Percentiles rank a stretch among this genome's conserved stretches.
phyloP scores from a whole-genome alignment of 768 basidiomycete genomes.

The Scleroderma citrinum region DNA sequence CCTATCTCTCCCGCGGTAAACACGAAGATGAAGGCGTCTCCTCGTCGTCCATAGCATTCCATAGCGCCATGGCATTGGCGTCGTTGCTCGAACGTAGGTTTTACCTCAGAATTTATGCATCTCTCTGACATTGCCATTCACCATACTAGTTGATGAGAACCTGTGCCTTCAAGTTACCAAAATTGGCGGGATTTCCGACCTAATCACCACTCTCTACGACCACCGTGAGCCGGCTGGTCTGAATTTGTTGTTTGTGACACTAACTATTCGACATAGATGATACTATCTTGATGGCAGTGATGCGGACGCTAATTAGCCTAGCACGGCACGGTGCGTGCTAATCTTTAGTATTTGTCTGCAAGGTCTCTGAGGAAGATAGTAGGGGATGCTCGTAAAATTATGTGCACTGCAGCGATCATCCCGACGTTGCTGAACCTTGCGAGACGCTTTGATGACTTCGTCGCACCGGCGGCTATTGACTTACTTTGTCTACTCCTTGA shows the following conservation, averaged over 20 bases:
- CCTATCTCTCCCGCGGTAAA: not conserved
- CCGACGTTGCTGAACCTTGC: constrained; percentile 16
- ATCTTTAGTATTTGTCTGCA: not conserved
- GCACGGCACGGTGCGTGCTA: constrained; percentile 7
- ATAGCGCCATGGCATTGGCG: constrained; percentile 21
- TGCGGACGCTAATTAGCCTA: constrained; percentile 16
- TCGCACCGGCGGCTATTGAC: constrained; percentile 22
- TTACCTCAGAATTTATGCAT: not conserved
- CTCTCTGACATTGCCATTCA: not conserved
- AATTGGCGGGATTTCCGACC: constrained; percentile 13
- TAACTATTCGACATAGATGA: constrained; percentile 5
- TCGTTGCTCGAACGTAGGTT: constrained; percentile 20
- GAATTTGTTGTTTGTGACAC: not conserved
- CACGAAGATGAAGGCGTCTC: constrained; percentile 10
- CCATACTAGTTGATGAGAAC: constrained; percentile 7
- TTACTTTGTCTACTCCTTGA: constrained; percentile 19
- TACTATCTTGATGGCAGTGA: constrained; percentile 16
- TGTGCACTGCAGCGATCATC: constrained; percentile 5
- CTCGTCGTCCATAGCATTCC: constrained; percentile 14
- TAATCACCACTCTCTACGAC: constrained; percentile 11
- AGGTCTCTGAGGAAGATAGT: not conserved
- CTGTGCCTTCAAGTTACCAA: constrained; percentile 12
- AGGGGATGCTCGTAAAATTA: constrained; percentile 2
- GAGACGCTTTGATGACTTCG: constrained; percentile 22
- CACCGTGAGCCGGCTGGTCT: constrained; percentile 7